phyloP scores from a whole-genome alignment of 345 rosid species.

The Moricandia arvensis region DNA sequence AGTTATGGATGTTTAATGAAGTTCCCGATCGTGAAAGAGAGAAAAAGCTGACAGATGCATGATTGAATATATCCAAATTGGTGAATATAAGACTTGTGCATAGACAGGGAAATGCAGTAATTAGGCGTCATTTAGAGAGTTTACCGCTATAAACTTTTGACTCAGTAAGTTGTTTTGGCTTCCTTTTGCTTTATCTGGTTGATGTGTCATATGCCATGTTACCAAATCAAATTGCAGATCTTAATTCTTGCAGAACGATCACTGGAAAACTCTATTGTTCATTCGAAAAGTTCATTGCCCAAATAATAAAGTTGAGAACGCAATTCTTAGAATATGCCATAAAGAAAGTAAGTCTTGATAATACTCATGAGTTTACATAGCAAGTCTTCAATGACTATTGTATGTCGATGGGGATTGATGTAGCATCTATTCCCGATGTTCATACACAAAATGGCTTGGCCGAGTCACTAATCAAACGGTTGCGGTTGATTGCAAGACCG shows the following conservation, averaged over 20 bases:
- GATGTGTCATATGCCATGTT: constrained; percentile 9
- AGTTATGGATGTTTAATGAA: constrained; percentile 93
- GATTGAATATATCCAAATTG: constrained; percentile 57
- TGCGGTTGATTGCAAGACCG: too few relatives aligned
- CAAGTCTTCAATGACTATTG: too few relatives aligned
- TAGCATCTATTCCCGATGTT: too few relatives aligned
- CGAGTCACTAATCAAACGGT: too few relatives aligned
- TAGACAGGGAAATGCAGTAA: constrained; percentile 81
- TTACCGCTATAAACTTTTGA: constrained; percentile 92
- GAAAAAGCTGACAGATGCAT: constrained; percentile 70
- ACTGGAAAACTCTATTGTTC: constrained; percentile 86
- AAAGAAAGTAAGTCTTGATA: too few relatives aligned
- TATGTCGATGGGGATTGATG: too few relatives aligned
- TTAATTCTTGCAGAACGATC: constrained; percentile 97
- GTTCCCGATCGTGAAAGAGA: constrained; percentile 85
- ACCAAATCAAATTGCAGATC: constrained; percentile 77
- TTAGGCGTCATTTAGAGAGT: constrained; percentile 74
- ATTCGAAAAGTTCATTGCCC: too few relatives aligned
- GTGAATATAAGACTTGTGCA: constrained; percentile 76
- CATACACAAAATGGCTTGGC: too few relatives aligned
- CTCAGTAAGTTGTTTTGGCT: constrained; percentile 65
- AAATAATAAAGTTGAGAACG: too few relatives aligned
- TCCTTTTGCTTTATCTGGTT: neutral
- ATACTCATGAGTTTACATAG: too few relatives aligned
- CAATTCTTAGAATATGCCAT: too few relatives aligned